Percentiles rank a stretch among this genome's conserved stretches.
phyloP scores from a whole-genome alignment of 345 rosid genomes.

The Carallia pectinifolia region DNA sequence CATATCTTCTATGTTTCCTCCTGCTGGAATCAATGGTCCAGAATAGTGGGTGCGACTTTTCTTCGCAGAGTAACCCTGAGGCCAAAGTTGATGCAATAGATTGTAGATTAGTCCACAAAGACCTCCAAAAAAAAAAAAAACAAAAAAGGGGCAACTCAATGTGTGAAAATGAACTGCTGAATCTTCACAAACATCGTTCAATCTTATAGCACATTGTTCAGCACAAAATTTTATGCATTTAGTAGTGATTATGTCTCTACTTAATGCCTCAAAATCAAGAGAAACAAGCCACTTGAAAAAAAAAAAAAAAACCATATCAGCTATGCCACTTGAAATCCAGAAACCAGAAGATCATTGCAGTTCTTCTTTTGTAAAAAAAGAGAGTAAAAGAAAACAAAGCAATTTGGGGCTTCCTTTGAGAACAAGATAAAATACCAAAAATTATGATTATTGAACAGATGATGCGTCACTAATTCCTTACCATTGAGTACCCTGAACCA shows the following conservation, averaged over 20 bases:
- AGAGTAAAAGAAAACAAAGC: too few species aligned
- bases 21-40: slow-evolving; percentile 62
- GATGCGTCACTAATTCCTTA: slow-evolving; percentile 21
- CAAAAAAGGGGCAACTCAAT: background rate
- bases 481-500: slow-evolving; percentile 33
- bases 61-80: slow-evolving; percentile 38
- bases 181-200: background rate
- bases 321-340: too few species aligned
- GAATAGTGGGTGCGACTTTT: slow-evolving; percentile 57
- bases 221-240: too few species aligned
- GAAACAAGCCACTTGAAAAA: background rate
- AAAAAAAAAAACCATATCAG: too few species aligned
- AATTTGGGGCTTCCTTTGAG: background rate
- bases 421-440: slow-evolving; percentile 9
- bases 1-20: slow-evolving; percentile 83
- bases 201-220: too few species aligned
- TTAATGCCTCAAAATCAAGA: background rate
- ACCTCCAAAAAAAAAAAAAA: background rate
- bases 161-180: background rate
- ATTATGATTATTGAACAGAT: background rate
- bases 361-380: too few species aligned
- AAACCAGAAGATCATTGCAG: too few species aligned
- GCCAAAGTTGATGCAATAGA: slow-evolving; percentile 16
- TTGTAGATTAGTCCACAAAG: background rate
- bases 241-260: background rate